Evolutionary conservation across 352 stramenopile species (phyloP).

Genomic region (Plasmopara muralis): DNA sequence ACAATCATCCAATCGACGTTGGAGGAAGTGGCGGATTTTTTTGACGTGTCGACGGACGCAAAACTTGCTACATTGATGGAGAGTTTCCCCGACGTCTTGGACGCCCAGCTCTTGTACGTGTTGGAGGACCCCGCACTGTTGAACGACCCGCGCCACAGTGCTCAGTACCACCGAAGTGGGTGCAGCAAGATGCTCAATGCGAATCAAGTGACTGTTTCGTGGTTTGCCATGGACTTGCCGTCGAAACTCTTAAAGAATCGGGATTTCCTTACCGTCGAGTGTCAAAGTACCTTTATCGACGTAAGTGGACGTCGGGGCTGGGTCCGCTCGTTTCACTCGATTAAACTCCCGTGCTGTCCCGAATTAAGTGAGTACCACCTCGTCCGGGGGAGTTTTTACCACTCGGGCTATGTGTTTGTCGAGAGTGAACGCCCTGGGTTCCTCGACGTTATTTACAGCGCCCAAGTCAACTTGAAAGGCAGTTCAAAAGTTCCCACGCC

Average conservation of each 20-base stretch:
- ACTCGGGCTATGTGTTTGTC: constrained; percentile 67
- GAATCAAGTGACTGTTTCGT: constrained; percentile 69
- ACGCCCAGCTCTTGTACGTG: constrained; percentile 57
- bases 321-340: constrained; percentile 64
- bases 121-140: constrained; percentile 29
- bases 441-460: constrained; percentile 56
- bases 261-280: constrained; percentile 70
- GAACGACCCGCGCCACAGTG: constrained; percentile 25
- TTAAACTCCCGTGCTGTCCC: constrained; percentile 58
- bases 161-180: constrained; percentile 7
- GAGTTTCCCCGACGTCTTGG: constrained; percentile 41
- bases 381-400: constrained; percentile 62
- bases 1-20: constrained; percentile 55
- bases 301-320: constrained; percentile 52
- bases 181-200: constrained; percentile 32
- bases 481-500: constrained; percentile 35
- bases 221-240: constrained; percentile 43
- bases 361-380: constrained; percentile 43
- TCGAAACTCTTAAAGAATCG: constrained; percentile 61
- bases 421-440: constrained; percentile 54
- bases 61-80: constrained; percentile 46
- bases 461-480: constrained; percentile 63
- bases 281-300: constrained; percentile 64
- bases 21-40: constrained; percentile 60
- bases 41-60: constrained; percentile 46